Evolutionary conservation across 2,329 filamentous ascomycete species (phyloP), one percentile per base, ranked within the genome.

Genomic region (Lasiodiplodia hormozganensis): DNA sequence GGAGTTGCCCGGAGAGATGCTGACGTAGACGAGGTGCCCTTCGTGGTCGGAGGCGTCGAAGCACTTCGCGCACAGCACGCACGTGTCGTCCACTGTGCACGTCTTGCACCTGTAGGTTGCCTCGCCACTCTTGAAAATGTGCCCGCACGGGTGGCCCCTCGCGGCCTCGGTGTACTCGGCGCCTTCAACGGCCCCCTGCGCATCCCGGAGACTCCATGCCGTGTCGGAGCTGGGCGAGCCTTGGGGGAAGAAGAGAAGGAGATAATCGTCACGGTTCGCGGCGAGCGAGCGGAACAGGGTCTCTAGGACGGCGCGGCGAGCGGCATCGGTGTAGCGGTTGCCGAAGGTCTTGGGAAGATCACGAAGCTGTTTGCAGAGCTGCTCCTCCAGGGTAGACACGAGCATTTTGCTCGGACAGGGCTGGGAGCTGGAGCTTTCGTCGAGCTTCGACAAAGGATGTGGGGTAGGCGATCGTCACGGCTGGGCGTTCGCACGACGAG

Each of bases 1-100:
- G 76, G 92, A 96, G 77, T 97, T 97, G 7, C 95, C 95, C 2
- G 92, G 89, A 0, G 94, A 97, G 57, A 97, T 89, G 69, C 87
- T 92, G 69, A 99, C 93, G 75, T 92, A 91, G 67, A 98, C 94
- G 82, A 93, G 92, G 80, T 99, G 96, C 14, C 91, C 94, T 12
- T 93, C 91, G 79, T 99, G 96, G 76, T 99, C 95, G 49, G 95
- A 98, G 31, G 94, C 89, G 76, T 98, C 93, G 78, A 97, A 99
- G 82, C 96, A 99, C 72, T 91, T 90, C 75, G 92, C 93, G 82
- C 96, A 99, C 18, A 99, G 86, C 62, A 96, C 95, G 80, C 95
- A 98, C 0, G 96, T 98, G 72, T 97, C 95, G 79, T 99, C 96
- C 54, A 91, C 89, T 58, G 93, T 93, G 80, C 96, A 99, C 11